A percentile compares a stretch with the other conserved stretches of the same genome.
phyloP scores from a whole-genome alignment of 257 asterid genomes.

The Cynanchum wilfordii region DNA sequence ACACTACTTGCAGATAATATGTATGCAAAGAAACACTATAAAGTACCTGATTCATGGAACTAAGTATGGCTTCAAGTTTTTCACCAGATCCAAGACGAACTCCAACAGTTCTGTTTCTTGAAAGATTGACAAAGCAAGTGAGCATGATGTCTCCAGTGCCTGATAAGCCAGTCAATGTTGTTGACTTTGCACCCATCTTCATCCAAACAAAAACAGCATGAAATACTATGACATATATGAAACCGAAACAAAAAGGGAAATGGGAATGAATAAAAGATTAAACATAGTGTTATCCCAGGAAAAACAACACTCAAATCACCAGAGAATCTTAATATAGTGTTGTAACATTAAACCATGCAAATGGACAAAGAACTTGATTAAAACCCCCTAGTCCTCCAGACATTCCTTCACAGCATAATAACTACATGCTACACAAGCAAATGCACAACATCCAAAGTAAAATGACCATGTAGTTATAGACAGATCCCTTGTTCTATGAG shows the following conservation, averaged over 20 bases:
- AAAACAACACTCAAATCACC: neutral
- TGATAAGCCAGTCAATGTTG: slow-evolving; percentile 81
- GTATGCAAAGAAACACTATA: neutral
- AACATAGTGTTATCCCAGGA: neutral
- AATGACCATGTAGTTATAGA: neutral
- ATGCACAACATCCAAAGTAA: too few relatives aligned
- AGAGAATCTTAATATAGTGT: neutral
- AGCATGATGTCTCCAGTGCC: slow-evolving; percentile 96
- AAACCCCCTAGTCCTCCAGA: neutral
- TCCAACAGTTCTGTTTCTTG: slow-evolving; percentile 91
- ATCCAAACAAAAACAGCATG: slow-evolving; percentile 21
- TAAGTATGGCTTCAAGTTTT: slow-evolving; percentile 73
- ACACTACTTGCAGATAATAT: neutral
- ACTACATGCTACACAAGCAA: neutral
- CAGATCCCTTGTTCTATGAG: neutral
- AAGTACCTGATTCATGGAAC: slow-evolving; percentile 76
- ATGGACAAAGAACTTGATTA: neutral
- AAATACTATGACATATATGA: slow-evolving; percentile 6
- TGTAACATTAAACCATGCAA: neutral
- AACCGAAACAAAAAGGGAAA: neutral
- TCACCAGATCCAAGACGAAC: slow-evolving; percentile 98
- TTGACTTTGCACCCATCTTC: slow-evolving; percentile 93
- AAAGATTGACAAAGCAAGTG: slow-evolving; percentile 87
- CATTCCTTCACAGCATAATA: neutral
- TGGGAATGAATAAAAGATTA: neutral